Conservation (phyloP, 257 asterid species). For the Echium plantagineum region DNA sequence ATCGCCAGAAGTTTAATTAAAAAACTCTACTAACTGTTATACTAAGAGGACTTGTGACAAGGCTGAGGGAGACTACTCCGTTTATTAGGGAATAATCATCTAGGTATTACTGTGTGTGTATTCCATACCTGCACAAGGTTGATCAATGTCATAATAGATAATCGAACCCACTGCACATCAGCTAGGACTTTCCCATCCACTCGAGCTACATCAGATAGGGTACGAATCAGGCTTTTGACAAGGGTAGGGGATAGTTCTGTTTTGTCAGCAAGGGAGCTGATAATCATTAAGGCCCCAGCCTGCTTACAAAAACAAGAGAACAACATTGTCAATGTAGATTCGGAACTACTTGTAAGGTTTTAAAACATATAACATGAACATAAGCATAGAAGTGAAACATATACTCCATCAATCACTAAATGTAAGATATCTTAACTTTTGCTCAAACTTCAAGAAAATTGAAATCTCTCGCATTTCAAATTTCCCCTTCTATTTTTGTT, state of each 20-base stretch:
- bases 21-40: not conserved
- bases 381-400: not conserved
- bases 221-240: constrained; percentile 55
- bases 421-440: no score
- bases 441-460: no score
- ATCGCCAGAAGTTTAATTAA: not conserved
- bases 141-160: constrained; percentile 65
- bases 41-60: not conserved
- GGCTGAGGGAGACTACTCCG: not conserved
- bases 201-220: constrained; percentile 51
- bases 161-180: constrained; percentile 60
- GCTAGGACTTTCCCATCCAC: constrained; percentile 39
- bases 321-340: not conserved
- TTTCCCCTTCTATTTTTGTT: no score
- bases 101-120: not conserved
- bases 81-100: no score
- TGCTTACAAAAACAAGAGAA: constrained; percentile 10
- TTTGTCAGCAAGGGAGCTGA: constrained; percentile 67
- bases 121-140: constrained; percentile 70
- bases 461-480: no score
- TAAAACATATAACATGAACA: not conserved
- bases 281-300: constrained; percentile 91
- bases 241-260: constrained; percentile 46
- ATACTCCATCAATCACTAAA: no score
- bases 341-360: not conserved